Percentiles rank a stretch among this genome's conserved stretches.
Conservation (phyloP, 2,329 filamentous ascomycete genomes). For the Neonectria ditissima region DNA sequence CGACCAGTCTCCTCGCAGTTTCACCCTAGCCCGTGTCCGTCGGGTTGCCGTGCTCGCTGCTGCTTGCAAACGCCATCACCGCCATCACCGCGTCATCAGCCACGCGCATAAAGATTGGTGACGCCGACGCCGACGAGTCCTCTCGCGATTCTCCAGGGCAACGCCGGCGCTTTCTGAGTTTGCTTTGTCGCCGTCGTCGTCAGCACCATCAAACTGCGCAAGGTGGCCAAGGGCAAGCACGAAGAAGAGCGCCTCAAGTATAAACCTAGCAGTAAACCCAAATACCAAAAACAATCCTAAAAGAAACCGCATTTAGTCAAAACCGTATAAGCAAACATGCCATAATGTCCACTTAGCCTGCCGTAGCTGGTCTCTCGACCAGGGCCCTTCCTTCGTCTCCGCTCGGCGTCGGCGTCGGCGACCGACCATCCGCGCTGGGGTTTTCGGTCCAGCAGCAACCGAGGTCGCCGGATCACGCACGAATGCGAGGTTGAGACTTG, state of each 20-base stretch:
- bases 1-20: too few species aligned
- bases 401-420: neutral
- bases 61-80: constrained; percentile 47
- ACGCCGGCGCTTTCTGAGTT: constrained; percentile 21
- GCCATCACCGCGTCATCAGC: constrained; percentile 23
- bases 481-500: constrained; percentile 3
- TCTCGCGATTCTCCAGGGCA: constrained; percentile 16
- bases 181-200: constrained; percentile 18
- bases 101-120: constrained; percentile 19
- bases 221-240: constrained; percentile 24
- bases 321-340: neutral
- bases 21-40: too few species aligned
- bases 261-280: neutral
- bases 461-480: constrained; percentile 10
- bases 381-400: neutral
- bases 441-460: constrained; percentile 15
- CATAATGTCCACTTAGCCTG: neutral
- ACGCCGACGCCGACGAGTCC: constrained; percentile 1
- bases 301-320: neutral
- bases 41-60: constrained; percentile 40
- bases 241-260: constrained; percentile 17
- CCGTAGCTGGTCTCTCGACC: neutral
- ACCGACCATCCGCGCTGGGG: constrained; percentile 1
- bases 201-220: constrained; percentile 18
- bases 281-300: neutral